Conservation (phyloP, 495 filamentous ascomycete genomes). For the Penicillium longicatenatum region DNA sequence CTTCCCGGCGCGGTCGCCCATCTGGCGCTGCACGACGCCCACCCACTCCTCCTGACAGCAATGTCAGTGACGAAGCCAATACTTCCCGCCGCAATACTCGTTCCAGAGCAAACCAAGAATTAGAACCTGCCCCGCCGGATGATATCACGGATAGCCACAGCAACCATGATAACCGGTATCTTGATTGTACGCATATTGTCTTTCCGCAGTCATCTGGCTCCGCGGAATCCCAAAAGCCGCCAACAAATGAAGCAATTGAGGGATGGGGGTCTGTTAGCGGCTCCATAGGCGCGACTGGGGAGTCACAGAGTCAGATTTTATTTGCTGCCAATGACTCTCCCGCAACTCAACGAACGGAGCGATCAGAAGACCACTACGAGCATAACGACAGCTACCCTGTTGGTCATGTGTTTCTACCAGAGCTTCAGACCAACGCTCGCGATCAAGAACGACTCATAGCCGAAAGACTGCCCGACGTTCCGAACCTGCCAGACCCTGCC, state of each 20-base stretch:
- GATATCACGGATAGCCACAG: not conserved
- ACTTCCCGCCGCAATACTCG: not conserved
- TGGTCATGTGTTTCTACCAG: conserved; percentile 20
- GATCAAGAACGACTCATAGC: conserved; percentile 25
- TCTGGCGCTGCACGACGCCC: conserved; percentile 8
- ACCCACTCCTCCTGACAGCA: conserved; percentile 12
- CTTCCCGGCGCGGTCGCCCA: conserved; percentile 24
- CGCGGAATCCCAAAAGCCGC: not conserved
- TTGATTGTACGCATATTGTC: not conserved
- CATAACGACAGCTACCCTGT: conserved; percentile 25
- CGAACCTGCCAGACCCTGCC: conserved; percentile 28
- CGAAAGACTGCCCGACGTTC: conserved; percentile 16
- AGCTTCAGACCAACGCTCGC: conserved; percentile 27
- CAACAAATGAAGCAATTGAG: not conserved
- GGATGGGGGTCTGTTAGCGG: not conserved
- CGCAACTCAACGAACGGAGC: conserved; percentile 5
- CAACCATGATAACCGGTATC: not conserved
- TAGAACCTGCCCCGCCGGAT: not conserved
- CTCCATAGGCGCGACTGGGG: not conserved
- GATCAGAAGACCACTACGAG: conserved; percentile 22
- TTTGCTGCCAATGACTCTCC: conserved; percentile 5
- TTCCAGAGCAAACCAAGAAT: not conserved
- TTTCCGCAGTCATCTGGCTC: not conserved
- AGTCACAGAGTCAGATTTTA: not conserved
- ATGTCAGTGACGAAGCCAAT: conserved; percentile 1